These are phyloP conservation scores for Diplodia scrobiculata DNA, from an alignment of 2,329 filamentous ascomycete species.

Conservation along the genomic window DNA sequence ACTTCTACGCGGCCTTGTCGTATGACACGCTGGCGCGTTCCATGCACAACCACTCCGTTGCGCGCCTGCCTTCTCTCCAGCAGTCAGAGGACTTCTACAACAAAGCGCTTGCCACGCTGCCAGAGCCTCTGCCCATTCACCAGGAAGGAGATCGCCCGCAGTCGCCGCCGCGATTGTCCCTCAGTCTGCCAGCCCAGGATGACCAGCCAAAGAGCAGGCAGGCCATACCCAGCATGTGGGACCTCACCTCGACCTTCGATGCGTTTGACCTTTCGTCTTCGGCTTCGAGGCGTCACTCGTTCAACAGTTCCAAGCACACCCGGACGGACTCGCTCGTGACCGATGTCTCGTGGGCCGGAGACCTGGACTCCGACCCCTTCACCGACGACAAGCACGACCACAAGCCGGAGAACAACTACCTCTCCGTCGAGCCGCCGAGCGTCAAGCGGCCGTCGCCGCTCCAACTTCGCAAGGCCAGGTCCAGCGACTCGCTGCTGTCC, in stretches of 20 bases:
- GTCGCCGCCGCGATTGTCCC: slow-evolving; percentile 9
- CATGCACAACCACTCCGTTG: slow-evolving; percentile 37
- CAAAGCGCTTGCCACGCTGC: slow-evolving; percentile 37
- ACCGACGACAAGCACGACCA: slow-evolving; percentile 1
- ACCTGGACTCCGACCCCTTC: slow-evolving; percentile 6
- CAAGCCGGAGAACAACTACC: slow-evolving; percentile 1
- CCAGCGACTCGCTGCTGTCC: slow-evolving; percentile 9
- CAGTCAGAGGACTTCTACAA: slow-evolving; percentile 43
- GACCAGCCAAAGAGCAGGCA: not conserved
- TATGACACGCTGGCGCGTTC: slow-evolving; percentile 44
- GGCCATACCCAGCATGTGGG: slow-evolving; percentile 16
- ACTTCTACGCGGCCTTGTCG: slow-evolving; percentile 45
- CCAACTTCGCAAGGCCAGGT: slow-evolving; percentile 20
- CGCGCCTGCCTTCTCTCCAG: slow-evolving; percentile 39
- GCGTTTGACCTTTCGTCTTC: not conserved
- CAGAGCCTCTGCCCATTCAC: not conserved
- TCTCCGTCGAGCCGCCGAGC: slow-evolving; percentile 7
- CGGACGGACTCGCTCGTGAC: slow-evolving; percentile 22
- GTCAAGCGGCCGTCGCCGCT: slow-evolving; percentile 24
- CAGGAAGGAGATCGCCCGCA: not conserved
- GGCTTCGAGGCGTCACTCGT: slow-evolving; percentile 12
- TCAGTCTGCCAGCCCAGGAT: slow-evolving; percentile 3
- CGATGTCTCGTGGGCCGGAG: slow-evolving; percentile 10
- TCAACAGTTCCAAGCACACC: slow-evolving; percentile 6
- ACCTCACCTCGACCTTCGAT: slow-evolving; percentile 11